Base-by-base conservation (phyloP, 257 asterid genomes). In the Ehretia macrophylla region DNA sequence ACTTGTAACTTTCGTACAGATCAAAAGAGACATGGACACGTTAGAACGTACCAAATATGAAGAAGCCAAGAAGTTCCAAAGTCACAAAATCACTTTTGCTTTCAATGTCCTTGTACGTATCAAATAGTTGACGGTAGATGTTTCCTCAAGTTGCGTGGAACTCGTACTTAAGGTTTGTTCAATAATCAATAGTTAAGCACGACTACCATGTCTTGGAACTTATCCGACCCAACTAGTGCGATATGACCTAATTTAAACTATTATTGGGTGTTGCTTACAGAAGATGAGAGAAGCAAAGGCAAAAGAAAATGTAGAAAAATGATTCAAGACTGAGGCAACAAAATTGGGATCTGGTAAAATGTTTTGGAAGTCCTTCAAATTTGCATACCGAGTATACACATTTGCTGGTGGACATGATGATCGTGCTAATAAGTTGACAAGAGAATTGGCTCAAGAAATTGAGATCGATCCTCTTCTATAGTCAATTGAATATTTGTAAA, bases 381-480 rank as follows among this genome's bases (percentile, higher is more conserved):
- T 90, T 70, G 97, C 96, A 17, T 90, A 72, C 51, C 65, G 90
- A 8, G 90, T 90, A 27, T 87, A 90, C 77, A 81, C 90, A 1
- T 87, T 90, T 54, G 87, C 95, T 4, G 97, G 97, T 8, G 97
- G 97, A 32, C 95, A 87, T 9, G 97, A 90, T 55, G 97, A 90
- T 12, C 79, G 96, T 9, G 96, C 97, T 45, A 95, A 87, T 62
- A 79, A 59, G 68, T 81, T 90, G 39, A 85, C 95, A 0, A 81
- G 72, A 75, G 96, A 87, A 75, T 66, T 90, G 20, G 97, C 97
- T 58, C 72, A 75, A 0, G 95, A 81, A 82, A 85, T 87, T 22
- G 90, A 90, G 67, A 81, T 75, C 6, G 80, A 79, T 56, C 80
- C 73, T 58, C 66, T 56, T 60, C 73, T 76, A 40, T 64, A 52